phyloP scores from a whole-genome alignment of 2,329 filamentous ascomycete genomes.

The Alternaria solani region DNA sequence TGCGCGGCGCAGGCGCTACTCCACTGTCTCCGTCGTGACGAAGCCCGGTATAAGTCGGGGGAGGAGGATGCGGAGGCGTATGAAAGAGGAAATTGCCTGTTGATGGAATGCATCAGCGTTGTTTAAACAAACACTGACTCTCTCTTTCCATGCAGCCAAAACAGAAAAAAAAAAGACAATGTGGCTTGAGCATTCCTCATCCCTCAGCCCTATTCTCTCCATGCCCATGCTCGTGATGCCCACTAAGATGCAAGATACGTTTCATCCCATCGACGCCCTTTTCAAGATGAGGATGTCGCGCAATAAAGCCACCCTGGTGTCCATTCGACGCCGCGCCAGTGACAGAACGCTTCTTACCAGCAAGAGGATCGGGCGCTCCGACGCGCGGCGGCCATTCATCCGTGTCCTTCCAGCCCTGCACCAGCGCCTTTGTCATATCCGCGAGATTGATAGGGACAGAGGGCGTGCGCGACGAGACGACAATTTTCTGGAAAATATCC shows the following conservation, averaged over 20 bases:
- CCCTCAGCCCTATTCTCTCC: conserved; percentile 17
- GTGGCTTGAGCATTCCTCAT: conserved; percentile 4
- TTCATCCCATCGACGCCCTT: conserved; percentile 56
- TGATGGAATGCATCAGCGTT: conserved; percentile 1
- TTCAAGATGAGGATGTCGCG: conserved; percentile 52
- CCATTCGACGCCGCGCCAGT: conserved; percentile 20
- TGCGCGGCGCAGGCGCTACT: not conserved
- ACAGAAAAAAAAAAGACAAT: too few species aligned
- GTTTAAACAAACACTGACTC: conserved; percentile 1
- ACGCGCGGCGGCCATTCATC: conserved; percentile 87
- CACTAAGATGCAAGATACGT: conserved; percentile 53
- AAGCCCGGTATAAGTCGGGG: too few species aligned
- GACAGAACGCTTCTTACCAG: conserved; percentile 47
- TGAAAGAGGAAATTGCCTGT: not conserved
- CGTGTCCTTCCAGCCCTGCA: conserved; percentile 90
- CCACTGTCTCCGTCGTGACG: not conserved
- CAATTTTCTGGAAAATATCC: conserved; percentile 88
- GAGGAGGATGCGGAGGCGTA: too few species aligned
- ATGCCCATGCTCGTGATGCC: conserved; percentile 16
- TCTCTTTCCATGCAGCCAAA: too few species aligned
- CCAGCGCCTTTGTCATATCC: conserved; percentile 81
- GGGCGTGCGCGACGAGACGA: conserved; percentile 80
- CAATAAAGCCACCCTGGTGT: conserved; percentile 42
- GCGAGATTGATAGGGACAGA: conserved; percentile 86
- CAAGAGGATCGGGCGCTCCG: conserved; percentile 57